Conservation (phyloP, 225 moss, liverwort and hornwort genomes). For the Marchantia paleacea region DNA sequence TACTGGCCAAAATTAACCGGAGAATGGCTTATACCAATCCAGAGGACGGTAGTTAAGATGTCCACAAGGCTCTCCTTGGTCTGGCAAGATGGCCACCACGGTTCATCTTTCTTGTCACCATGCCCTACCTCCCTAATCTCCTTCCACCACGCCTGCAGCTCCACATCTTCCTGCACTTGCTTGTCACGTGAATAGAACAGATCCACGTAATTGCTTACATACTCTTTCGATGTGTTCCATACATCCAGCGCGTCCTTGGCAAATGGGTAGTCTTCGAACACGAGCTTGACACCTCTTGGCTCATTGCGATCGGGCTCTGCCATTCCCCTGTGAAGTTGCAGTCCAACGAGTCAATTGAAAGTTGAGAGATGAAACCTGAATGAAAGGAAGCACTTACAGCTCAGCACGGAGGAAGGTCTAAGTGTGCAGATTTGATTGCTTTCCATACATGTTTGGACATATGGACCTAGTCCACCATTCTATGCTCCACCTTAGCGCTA, state of each 20-base stretch:
- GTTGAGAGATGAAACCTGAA: neutral
- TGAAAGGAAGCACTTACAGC: neutral
- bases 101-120: constrained; percentile 19
- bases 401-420: neutral
- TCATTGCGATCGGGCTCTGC: constrained; percentile 47
- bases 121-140: constrained; percentile 47
- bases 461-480: neutral
- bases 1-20: constrained; percentile 19
- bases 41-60: constrained; percentile 55
- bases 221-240: constrained; percentile 55
- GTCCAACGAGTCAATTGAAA: neutral
- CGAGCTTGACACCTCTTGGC: constrained; percentile 52
- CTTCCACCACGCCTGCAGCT: constrained; percentile 72
- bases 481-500: neutral
- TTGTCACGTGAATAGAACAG: constrained; percentile 49
- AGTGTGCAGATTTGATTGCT: neutral
- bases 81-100: constrained; percentile 58
- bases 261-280: constrained; percentile 66
- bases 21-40: constrained; percentile 38
- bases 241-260: constrained; percentile 65
- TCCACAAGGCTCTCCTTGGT: constrained; percentile 33
- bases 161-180: constrained; percentile 45
- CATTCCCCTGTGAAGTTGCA: constrained; percentile 55
- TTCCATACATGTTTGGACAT: neutral
- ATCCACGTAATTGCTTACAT: constrained; percentile 41